Evolutionary conservation across 495 filamentous ascomycete species (phyloP).

Genomic region (Penicillium paradoxum): DNA sequence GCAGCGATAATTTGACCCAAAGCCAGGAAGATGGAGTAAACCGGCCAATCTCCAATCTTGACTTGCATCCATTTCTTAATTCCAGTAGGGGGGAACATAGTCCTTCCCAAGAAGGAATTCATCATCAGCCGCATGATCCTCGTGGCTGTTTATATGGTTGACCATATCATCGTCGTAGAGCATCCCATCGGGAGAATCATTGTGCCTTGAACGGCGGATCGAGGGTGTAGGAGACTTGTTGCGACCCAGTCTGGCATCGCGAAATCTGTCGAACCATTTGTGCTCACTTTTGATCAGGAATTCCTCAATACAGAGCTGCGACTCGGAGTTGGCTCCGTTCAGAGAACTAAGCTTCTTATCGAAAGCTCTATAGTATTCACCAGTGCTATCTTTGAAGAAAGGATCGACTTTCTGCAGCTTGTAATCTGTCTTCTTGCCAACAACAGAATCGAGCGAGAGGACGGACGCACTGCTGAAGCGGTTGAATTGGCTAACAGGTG

Average conservation of each 20-base stretch:
- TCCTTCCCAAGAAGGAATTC: constrained; percentile 63
- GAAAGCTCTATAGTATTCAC: constrained; percentile 56
- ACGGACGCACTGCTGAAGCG: constrained; percentile 45
- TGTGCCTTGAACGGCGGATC: constrained; percentile 33
- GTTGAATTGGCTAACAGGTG: constrained; percentile 27
- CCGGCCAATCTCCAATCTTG: constrained; percentile 58
- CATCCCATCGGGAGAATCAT: constrained; percentile 28
- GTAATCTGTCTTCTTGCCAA: constrained; percentile 57
- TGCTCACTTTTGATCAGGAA: constrained; percentile 64
- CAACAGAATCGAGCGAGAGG: constrained; percentile 50
- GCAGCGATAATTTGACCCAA: constrained; percentile 65
- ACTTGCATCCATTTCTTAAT: constrained; percentile 50
- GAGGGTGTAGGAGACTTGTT: constrained; percentile 43
- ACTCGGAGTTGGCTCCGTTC: constrained; percentile 52
- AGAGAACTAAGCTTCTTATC: constrained; percentile 54
- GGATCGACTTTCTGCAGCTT: constrained; percentile 67
- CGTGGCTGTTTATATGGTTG: constrained; percentile 29
- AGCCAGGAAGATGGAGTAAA: constrained; percentile 65
- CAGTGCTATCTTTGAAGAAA: constrained; percentile 63
- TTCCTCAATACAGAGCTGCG: constrained; percentile 60
- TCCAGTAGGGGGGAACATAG: constrained; percentile 62
- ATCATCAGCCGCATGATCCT: constrained; percentile 24
- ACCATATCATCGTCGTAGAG: constrained; percentile 31
- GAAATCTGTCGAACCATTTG: constrained; percentile 60
- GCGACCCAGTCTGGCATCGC: constrained; percentile 51